Base-by-base conservation (phyloP, 176 grass and related monocot genomes). In the Hsuehochloa calcarea region DNA sequence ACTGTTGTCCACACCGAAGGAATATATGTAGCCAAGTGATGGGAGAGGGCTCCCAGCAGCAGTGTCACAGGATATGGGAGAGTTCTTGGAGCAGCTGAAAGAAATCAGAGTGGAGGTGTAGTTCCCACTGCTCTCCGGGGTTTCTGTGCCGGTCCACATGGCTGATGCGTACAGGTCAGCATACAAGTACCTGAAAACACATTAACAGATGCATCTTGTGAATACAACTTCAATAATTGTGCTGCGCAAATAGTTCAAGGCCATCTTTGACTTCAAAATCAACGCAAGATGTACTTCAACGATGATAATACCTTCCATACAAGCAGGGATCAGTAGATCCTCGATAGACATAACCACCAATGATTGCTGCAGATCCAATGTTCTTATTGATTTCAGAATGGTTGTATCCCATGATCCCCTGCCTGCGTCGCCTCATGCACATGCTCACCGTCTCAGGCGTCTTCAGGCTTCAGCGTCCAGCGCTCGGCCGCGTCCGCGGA, bases 1-100 rank as follows among this genome's bases (percentile, higher is more conserved):
- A 34, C 11, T 95, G 84, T 98, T 95, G 84, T 98, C 93, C 87
- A 90, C 91, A 1, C 93, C 95, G 8, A 93, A 98, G 20, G 95
- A 93, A 49, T 86, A 93, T 87, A 93, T 86, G 66, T 93, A 93
- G 17, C 92, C 92, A 5, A 91, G 78, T 0, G 89, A 89, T 2
- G 89, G 89, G 38, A 93, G 89, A 74, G 92, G 43, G n/a, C 92
- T 93, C 54, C 89, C 88, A 20, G 77, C 78, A 76, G 90, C 77
- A 15, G 31, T 82, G 16, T 75, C 69, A 5, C 92, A 94, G 6
- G 83, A 56, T 59, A 91, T 89, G 2, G 92, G 89, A 5, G 64
- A 84, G 31, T 50, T 71, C 87, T 89, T 94, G 59, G 92, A 94
- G 86, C 92, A 94, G 72, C 86, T 47, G 31, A 94, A 94, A 10